Base-by-base conservation (phyloP, 306 rosid species). In the Cucurbita ficifolia region DNA sequence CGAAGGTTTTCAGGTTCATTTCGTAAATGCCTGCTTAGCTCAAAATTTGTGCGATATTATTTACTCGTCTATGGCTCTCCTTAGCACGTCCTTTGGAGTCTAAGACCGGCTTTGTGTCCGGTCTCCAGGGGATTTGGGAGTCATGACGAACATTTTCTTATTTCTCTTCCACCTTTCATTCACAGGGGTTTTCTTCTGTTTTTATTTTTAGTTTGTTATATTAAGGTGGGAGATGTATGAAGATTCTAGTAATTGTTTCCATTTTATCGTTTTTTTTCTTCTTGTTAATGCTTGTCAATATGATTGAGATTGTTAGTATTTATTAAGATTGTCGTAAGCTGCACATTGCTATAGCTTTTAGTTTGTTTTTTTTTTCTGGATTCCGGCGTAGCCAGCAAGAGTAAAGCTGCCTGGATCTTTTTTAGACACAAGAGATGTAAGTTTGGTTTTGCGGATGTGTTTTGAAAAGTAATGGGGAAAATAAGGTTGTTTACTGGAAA, bases 11-110 rank as follows among this genome's bases (percentile, higher is more conserved):
- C 79, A 76, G 78, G 82, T 67, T 78, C 70, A 42, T 38, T 35
- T 33, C 65, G 2, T 24, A 12, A 18, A 24, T 74, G 77, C 83
- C 84, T 82, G 78, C 77, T 75, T 72, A 82, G 91, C 88, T 88
- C 97, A 91, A 87, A 76, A 52, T 19, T 39, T 86, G 97, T 91
- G 97, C 96, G 0, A 91, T 33, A 91, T 81, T 39, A 7, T 51
- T 6, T n/a, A 5, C n/a, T 82, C 88, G 53, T 79, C 79, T 69
- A 55, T 45, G 35, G 76, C 79, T 77, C 73, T 43, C 58, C 54
- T 33, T 63, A 6, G 75, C 16, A 24, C 62, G 18, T 83, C 83
- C 87, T 87, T 84, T 73, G 29, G 76, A 4, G 64, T 58, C 0
- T 29, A 29, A 17, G 69, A 17, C 48, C 24, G 69, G n/a, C 38